These are phyloP conservation scores for Kwoniella europaea DNA, from an alignment of 768 basidiomycete genomes.

Conservation along the genomic window DNA sequence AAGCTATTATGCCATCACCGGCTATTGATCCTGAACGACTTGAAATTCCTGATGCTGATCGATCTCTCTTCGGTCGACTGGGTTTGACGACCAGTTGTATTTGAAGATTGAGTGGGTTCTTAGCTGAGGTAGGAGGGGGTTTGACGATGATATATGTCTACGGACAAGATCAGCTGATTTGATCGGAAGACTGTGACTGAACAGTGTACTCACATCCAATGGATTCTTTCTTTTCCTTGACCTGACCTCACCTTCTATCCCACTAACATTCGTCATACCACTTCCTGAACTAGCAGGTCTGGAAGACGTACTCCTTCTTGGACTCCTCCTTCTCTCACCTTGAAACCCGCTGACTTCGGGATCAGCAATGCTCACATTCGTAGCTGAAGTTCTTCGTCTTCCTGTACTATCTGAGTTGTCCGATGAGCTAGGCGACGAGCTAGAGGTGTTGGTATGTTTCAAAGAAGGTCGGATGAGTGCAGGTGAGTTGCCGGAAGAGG, in stretches of 20 bases:
- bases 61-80: conserved; percentile 22
- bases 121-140: conserved; percentile 81
- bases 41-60: conserved; percentile 29
- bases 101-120: conserved; percentile 86
- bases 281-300: conserved; percentile 24
- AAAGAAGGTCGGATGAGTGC: conserved; percentile 20
- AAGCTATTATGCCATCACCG: conserved; percentile 11
- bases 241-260: conserved; percentile 12
- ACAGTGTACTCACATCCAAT: conserved; percentile 27
- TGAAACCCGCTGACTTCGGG: conserved; percentile 17
- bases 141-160: conserved; percentile 91
- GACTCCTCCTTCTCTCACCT: conserved; percentile 7
- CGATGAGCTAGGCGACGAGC: conserved; percentile 24
- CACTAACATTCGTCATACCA: conserved; percentile 18
- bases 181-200: neutral
- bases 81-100: conserved; percentile 73
- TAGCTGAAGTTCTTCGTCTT: conserved; percentile 23
- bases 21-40: conserved; percentile 10
- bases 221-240: conserved; percentile 23
- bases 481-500: neutral
- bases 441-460: conserved; percentile 15
- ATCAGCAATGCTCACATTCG: conserved; percentile 24
- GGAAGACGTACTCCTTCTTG: conserved; percentile 7
- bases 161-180: neutral
- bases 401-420: conserved; percentile 26